phyloP scores from a whole-genome alignment of 1,284 basidiomycete species.

The Moesziomyces sp. region DNA sequence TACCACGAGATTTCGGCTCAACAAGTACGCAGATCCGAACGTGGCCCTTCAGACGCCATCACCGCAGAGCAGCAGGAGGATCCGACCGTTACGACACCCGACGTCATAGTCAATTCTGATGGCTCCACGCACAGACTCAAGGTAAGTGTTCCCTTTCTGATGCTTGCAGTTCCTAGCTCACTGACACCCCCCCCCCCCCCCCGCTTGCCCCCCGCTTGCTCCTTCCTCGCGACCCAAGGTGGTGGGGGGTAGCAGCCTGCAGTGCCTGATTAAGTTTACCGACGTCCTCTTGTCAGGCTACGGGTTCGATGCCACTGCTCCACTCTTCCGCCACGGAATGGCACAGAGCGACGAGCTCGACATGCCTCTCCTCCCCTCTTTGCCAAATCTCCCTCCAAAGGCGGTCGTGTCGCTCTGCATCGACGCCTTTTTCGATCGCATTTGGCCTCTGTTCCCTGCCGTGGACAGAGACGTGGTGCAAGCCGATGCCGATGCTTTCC shows the following conservation, averaged over 20 bases:
- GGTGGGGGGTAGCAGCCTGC: slow-evolving; percentile 13
- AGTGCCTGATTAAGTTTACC: slow-evolving; percentile 17
- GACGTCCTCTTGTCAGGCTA: slow-evolving; percentile 12
- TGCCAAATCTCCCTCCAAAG: slow-evolving; percentile 5
- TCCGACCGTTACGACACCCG: background rate
- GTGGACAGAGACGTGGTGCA: slow-evolving; percentile 9
- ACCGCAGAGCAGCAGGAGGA: background rate
- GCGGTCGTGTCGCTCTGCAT: slow-evolving; percentile 1
- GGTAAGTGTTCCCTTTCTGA: background rate
- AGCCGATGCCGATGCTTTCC: slow-evolving; percentile 7
- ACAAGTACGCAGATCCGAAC: background rate
- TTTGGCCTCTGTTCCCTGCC: slow-evolving; percentile 13
- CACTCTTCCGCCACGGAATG: slow-evolving; percentile 16
- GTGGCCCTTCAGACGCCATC: background rate
- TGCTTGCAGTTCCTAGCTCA: background rate
- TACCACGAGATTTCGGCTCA: slow-evolving; percentile 9
- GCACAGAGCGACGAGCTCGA: slow-evolving; percentile 15
- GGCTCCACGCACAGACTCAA: slow-evolving; percentile 10
- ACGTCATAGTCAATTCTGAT: slow-evolving; percentile 12
- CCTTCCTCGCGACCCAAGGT: slow-evolving; percentile 5
- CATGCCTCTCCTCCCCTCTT: slow-evolving; percentile 2
- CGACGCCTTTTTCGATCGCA: slow-evolving; percentile 9
- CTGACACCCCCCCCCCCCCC: too few species aligned
- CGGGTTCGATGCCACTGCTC: slow-evolving; percentile 11
- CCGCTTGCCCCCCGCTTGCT: too few species aligned